Evolutionary conservation across 371 early-diverging fungal species (phyloP), one percentile per base, ranked within the genome.

Genomic region (Mortierella sp.): DNA sequence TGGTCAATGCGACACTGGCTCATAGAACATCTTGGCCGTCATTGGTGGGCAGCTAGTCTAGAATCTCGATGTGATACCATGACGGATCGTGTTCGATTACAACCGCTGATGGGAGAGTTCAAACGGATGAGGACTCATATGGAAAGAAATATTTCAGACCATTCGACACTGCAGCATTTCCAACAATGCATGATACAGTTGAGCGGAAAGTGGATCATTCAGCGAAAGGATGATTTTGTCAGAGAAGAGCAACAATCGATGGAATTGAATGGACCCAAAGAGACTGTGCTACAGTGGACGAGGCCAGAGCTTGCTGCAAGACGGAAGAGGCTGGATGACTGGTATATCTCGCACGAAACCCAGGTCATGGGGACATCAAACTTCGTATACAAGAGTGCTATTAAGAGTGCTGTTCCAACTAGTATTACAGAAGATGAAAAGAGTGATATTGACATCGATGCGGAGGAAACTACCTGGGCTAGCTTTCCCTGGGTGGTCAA

Each of bases 1-100:
- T 90, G 90, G 90, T 81, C 77, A 8, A 86, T 86, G 78, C 82
- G 90, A 7, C 82, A 75, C 53, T 89, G 88, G 88, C 65, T 90
- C 6, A 67, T 90, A 2, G 76, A 81, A 33, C 76, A 81, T 22
- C 60, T 81, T 4, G 76, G 76, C 11, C 63, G 63, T 2, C 65
- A 70, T 45, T 80, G 80, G 80, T 80, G 80, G 80, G 28, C 41
- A 2, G 72, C 72, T 13, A 74, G 75, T 52, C 53, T 74, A 5
- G 10, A 61, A 9, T 11, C 28, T 40, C 50, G 28, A 21, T 13
- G n/a, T 47, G 24, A 38, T 28, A 58, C n/a, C 58, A 9, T 4
- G 24, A 33, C 4, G 5, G 32, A 38, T 6, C 24, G 38, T 21
- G 48, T 32, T 10, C 36, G 32, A 61, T 28, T 70, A 16, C 40